Evolutionary conservation across 2,329 filamentous ascomycete species (phyloP), one percentile per base, ranked within the genome.

Genomic region (Trichoderma polysporum): DNA sequence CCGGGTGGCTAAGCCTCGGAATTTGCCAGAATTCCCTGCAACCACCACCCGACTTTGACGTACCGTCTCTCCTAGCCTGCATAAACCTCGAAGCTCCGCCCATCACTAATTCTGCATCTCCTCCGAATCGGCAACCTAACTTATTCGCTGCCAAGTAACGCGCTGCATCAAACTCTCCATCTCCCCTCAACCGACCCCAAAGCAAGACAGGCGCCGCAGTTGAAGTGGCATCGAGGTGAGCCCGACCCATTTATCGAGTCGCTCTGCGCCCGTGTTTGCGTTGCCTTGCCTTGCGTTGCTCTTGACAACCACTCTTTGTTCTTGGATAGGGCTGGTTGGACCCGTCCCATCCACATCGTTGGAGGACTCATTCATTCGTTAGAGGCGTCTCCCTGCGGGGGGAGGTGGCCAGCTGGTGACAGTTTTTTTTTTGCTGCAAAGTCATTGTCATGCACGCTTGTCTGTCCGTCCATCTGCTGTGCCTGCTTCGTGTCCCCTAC

Each of bases 201-300:
- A 41, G 47, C 58, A 67, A 53, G 57, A 50, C 47, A 57, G 41
- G 59, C 50, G 41, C 27, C 41, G 45, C 60, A 63, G 33, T 45
- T 41, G 31, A 35, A 65, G 60, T 53, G 69, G 70, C 73, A 73
- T 70, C 67, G 73, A 77, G 75, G 75, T 75, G 72, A 76, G 74
- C 72, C 70, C 41, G 69, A 74, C 70, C 73, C 69, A 73, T 75
- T 75, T 73, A 75, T 74, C 74, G 70, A 74, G 70, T 73, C 73
- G 69, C 70, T 70, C 50, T 71, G 71, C 69, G 68, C 69, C 69
- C 68, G 70, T 67, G 67, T 70, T 69, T 67, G 71, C 70, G 73
- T 75, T 76, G 58, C 58, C 41, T 60, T 60, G 59, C 59, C 39
- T 60, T 60, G 58, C 47, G 60, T 63, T 63, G 73, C 74, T 75